A percentile compares a stretch with the other conserved stretches of the same genome.
Conservation (phyloP, 306 rosid species). For the Cucurbita pepo region DNA sequence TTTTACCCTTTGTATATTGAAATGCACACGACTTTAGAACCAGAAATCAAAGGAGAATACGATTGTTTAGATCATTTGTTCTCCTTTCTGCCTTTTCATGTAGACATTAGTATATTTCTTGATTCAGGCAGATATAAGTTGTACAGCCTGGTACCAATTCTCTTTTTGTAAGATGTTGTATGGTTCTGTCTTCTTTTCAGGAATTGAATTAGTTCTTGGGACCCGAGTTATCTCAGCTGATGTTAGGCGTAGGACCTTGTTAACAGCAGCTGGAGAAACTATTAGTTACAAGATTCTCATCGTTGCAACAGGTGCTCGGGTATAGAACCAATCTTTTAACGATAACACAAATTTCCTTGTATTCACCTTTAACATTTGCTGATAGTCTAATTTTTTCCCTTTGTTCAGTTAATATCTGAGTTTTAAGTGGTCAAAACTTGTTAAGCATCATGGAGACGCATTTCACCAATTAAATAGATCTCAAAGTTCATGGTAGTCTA, state of each 20-base stretch:
- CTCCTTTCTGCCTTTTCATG: not conserved
- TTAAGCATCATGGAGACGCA: not conserved
- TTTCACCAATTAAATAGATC: not conserved
- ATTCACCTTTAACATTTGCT: not conserved
- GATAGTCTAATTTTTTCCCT: not conserved
- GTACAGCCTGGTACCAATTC: not conserved
- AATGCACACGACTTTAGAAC: not conserved
- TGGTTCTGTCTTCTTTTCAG: conserved; percentile 14
- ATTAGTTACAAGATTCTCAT: conserved; percentile 86
- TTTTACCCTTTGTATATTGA: not conserved
- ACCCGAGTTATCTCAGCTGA: conserved; percentile 87
- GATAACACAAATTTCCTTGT: not conserved
- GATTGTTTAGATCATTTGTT: not conserved
- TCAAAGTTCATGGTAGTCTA: not conserved
- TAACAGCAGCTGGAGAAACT: conserved; percentile 88
- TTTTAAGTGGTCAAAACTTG: not conserved
- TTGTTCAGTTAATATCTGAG: not conserved
- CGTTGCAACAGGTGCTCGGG: conserved; percentile 99
- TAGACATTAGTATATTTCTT: not conserved
- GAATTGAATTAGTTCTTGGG: conserved; percentile 91
- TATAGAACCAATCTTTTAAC: conserved; percentile 37
- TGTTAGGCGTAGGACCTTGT: conserved; percentile 71
- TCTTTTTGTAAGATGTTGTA: not conserved
- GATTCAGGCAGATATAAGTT: not conserved
- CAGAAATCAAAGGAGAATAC: not conserved